phyloP scores from a whole-genome alignment of 2,329 filamentous ascomycete genomes.

The Paecilomyces sp. region DNA sequence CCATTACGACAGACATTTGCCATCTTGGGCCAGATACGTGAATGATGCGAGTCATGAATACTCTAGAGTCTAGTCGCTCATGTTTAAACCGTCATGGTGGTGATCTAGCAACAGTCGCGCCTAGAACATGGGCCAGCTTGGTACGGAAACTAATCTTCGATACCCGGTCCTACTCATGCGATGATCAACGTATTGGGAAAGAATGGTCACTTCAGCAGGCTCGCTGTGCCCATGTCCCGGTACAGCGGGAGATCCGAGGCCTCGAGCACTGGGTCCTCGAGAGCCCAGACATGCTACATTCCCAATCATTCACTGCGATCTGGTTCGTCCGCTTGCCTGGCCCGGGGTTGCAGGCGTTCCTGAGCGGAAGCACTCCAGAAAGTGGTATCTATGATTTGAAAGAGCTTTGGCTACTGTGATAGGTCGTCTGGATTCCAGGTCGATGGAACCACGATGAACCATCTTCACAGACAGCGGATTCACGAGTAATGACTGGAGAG shows the following conservation, averaged over 20 bases:
- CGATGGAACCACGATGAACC: background rate
- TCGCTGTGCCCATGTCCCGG: conserved; percentile 5
- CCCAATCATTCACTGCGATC: background rate
- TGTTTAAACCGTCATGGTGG: background rate
- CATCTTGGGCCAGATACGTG: background rate
- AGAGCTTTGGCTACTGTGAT: background rate
- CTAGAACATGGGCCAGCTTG: background rate
- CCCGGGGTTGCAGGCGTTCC: background rate
- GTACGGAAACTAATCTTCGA: background rate
- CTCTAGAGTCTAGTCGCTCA: background rate
- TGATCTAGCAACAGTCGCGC: background rate
- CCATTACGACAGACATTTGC: background rate
- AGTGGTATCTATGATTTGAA: background rate
- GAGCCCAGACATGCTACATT: background rate
- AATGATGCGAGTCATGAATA: background rate
- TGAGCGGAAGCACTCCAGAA: background rate
- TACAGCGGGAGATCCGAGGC: background rate
- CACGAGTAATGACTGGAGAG: background rate
- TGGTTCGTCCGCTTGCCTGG: background rate
- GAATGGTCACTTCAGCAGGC: conserved; percentile 1
- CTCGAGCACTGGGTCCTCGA: background rate
- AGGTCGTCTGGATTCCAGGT: background rate
- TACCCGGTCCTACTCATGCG: background rate
- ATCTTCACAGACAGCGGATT: background rate
- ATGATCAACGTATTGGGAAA: background rate